Conservation (phyloP, 495 filamentous ascomycete genomes). For the Choiromyces venosus region DNA sequence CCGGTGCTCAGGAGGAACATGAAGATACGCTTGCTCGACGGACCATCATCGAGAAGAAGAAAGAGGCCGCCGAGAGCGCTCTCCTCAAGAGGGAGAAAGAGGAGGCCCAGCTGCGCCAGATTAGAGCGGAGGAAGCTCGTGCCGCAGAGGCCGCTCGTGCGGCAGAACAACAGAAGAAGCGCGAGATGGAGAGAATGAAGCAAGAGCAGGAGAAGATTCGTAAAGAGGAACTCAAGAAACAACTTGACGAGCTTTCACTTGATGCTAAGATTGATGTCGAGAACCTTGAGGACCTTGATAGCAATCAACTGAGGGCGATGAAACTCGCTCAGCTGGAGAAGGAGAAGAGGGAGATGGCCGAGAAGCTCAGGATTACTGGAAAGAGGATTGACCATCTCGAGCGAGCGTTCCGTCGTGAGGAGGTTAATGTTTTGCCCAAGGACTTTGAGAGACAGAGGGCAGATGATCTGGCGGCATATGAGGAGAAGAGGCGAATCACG, state of each 20-base stretch:
- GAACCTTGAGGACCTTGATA: constrained; percentile 73
- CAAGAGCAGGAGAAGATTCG: constrained; percentile 88
- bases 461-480: constrained; percentile 72
- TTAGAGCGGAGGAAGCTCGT: constrained; percentile 75
- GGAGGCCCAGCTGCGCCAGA: constrained; percentile 74
- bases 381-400: constrained; percentile 98
- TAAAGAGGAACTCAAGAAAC: constrained; percentile 88
- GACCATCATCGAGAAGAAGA: constrained; percentile 89
- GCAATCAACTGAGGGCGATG: constrained; percentile 79
- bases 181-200: constrained; percentile 79
- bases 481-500: constrained; percentile 66
- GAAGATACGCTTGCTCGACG: constrained; percentile 80
- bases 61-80: constrained; percentile 81
- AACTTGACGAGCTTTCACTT: constrained; percentile 89
- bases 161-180: constrained; percentile 81
- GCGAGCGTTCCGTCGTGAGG: constrained; percentile 91
- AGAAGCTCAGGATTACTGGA: constrained; percentile 81
- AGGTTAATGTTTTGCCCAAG: constrained; percentile 79
- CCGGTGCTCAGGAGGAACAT: constrained; percentile 86
- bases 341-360: constrained; percentile 89
- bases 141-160: constrained; percentile 83
- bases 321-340: constrained; percentile 93
- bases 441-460: constrained; percentile 84
- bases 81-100: constrained; percentile 85
- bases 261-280: constrained; percentile 72